Conservation (phyloP, 768 basidiomycete species). For the Psilocybe cyanescens region DNA sequence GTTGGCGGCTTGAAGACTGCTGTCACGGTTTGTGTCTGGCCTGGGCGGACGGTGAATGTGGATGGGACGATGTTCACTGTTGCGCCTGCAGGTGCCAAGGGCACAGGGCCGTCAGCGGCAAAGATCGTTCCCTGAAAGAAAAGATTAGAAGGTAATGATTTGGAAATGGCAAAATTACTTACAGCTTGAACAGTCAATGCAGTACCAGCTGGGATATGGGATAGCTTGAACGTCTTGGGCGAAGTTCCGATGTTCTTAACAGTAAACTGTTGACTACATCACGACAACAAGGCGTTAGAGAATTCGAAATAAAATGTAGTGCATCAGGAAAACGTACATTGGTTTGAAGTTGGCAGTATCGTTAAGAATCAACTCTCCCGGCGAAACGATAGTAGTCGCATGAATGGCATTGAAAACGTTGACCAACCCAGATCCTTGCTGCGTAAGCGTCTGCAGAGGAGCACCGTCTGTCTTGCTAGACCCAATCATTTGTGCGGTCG, state of each 20-base stretch:
- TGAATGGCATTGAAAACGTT: slow-evolving; percentile 62
- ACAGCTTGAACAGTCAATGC: slow-evolving; percentile 49
- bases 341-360: slow-evolving; percentile 61
- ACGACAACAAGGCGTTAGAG: neutral
- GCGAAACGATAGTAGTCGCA: slow-evolving; percentile 53
- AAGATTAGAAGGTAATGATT: neutral
- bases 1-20: slow-evolving; percentile 51
- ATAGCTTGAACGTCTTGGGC: slow-evolving; percentile 47
- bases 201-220: slow-evolving; percentile 62
- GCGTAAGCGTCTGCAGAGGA: slow-evolving; percentile 53
- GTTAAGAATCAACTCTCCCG: slow-evolving; percentile 63
- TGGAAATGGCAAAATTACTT: slow-evolving; percentile 3
- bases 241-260: slow-evolving; percentile 52
- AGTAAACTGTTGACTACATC: slow-evolving; percentile 47
- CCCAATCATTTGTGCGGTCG: slow-evolving; percentile 47
- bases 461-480: slow-evolving; percentile 51
- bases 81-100: slow-evolving; percentile 47
- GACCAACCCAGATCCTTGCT: slow-evolving; percentile 60
- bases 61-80: slow-evolving; percentile 48
- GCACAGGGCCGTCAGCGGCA: slow-evolving; percentile 52
- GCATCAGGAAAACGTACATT: slow-evolving; percentile 32
- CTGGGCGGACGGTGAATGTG: slow-evolving; percentile 48
- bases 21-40: slow-evolving; percentile 41
- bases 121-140: slow-evolving; percentile 39
- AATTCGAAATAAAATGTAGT: too few species aligned